These are phyloP conservation scores for Aspergillus nidulans DNA, from an alignment of 495 filamentous ascomycete species.

Conservation along the genomic window DNA sequence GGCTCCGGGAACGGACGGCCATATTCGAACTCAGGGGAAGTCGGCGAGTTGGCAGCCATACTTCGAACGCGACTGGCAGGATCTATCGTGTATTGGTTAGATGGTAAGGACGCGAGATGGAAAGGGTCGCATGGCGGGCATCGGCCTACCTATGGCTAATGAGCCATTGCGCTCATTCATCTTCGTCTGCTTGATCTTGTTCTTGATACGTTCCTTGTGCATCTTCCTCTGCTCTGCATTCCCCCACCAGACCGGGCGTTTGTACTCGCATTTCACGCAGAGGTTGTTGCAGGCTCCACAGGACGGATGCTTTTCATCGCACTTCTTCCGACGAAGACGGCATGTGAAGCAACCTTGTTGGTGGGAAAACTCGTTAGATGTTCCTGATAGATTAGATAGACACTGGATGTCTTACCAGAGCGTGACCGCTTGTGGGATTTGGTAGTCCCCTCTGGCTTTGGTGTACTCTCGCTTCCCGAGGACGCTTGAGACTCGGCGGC, in stretches of 20 bases:
- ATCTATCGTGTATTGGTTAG: conserved; percentile 14
- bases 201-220: conserved; percentile 94
- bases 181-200: conserved; percentile 96
- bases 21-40: conserved; percentile 69
- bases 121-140: not conserved
- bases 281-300: conserved; percentile 90
- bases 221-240: conserved; percentile 77
- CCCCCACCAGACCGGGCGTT: conserved; percentile 95
- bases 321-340: conserved; percentile 93
- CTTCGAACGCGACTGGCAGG: conserved; percentile 16
- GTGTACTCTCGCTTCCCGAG: conserved; percentile 16
- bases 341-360: conserved; percentile 92
- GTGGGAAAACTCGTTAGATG: conserved; percentile 1
- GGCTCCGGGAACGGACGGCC: conserved; percentile 52
- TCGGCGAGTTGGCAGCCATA: conserved; percentile 50
- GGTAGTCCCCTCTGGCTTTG: conserved; percentile 51
- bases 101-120: not conserved
- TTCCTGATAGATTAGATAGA: not conserved
- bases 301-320: conserved; percentile 82
- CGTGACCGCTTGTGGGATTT: conserved; percentile 92
- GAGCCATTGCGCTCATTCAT: conserved; percentile 72
- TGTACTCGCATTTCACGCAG: conserved; percentile 85
- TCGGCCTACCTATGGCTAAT: conserved; percentile 29
- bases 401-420: conserved; percentile 62
- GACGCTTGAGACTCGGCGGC: conserved; percentile 15